Evolutionary conservation across 73 alveolate genomes (phyloP), one percentile per base, ranked within the genome.

Genomic region (Effrenium voratum): DNA sequence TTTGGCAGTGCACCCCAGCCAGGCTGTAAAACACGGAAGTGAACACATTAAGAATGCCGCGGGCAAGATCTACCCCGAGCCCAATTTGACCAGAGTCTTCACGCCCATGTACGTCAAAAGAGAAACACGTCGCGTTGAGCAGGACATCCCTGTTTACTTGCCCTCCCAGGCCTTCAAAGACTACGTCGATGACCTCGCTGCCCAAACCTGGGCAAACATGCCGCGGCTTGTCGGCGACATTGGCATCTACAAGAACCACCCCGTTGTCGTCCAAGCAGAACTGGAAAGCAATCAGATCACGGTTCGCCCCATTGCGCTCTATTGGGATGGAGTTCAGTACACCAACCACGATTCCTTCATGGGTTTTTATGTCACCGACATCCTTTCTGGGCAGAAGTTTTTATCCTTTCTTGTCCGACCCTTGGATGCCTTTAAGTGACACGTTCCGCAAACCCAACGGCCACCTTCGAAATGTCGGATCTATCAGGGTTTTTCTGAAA

Each of bases 241-340:
- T 16, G 36, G 46, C 92, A 52, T 12, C 49, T 81, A 81, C 34
- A 73, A 81, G 5, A 5, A 30, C 34, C 92, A 81, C 47, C 92
- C 92, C 34, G 72, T 81, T 15, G 60, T 55, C 1, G 47, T n/a
- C 10, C 73, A 44, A 30, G 92, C 73, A 13, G 22, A 44, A 46
- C 46, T 0, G 16, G 92, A 81, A 81, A 73, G 92, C 41, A 24
- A 46, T 46, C 32, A 28, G 32, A 38, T 46, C 26, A 49, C 19
- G 24, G 41, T 81, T n/a, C 72, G 59, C 22, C 92, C 70, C 0
- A 3, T 81, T 0, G 38, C 73, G 13, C 72, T 81, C 19, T 81
- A 81, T 46, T 81, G 59, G 40, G 92, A 81, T n/a, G 92, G 92
- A 5, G 92, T 81, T 1, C 43, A 43, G 43, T 81, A 81, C 73